A percentile compares a stretch with the other conserved stretches of the same genome.
Conservation (phyloP, 352 stramenopile genomes). For the Pythium grandisporangium region DNA sequence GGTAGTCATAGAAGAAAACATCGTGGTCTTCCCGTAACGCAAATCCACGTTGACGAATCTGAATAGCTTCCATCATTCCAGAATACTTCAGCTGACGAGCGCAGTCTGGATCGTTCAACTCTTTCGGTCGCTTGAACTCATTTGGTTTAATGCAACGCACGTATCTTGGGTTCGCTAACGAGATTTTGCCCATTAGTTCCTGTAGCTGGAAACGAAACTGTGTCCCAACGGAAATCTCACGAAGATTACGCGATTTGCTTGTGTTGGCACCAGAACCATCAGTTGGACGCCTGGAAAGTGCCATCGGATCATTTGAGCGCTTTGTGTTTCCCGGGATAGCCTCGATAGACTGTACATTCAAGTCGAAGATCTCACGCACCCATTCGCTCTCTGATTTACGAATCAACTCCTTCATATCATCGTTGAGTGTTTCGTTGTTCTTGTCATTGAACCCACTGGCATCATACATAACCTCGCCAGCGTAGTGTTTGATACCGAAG, state of each 20-base stretch:
- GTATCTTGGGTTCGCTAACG: slow-evolving; percentile 77
- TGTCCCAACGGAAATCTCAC: slow-evolving; percentile 78
- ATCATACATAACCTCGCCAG: slow-evolving; percentile 96
- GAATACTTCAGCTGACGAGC: slow-evolving; percentile 87
- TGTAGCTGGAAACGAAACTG: slow-evolving; percentile 87
- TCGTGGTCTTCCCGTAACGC: slow-evolving; percentile 84
- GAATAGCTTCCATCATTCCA: slow-evolving; percentile 88
- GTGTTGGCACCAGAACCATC: slow-evolving; percentile 22
- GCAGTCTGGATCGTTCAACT: slow-evolving; percentile 78
- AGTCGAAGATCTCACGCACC: slow-evolving; percentile 78
- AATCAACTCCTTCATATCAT: slow-evolving; percentile 91
- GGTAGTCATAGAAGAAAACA: slow-evolving; percentile 88
- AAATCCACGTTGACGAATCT: slow-evolving; percentile 85
- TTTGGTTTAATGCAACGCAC: slow-evolving; percentile 88
- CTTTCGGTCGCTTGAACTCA: slow-evolving; percentile 66
- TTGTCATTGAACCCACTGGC: slow-evolving; percentile 97
- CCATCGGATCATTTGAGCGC: slow-evolving; percentile 41
- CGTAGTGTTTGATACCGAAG: slow-evolving; percentile 88
- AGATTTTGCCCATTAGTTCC: slow-evolving; percentile 87
- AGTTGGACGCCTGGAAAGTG: slow-evolving; percentile 53
- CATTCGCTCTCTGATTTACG: slow-evolving; percentile 77
- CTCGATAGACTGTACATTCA: slow-evolving; percentile 83
- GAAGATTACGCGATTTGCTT: slow-evolving; percentile 75
- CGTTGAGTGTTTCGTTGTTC: slow-evolving; percentile 96
- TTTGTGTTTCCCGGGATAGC: slow-evolving; percentile 64